Evolutionary conservation across 306 rosid species (phyloP).

Genomic region (Prunus mongolica): DNA sequence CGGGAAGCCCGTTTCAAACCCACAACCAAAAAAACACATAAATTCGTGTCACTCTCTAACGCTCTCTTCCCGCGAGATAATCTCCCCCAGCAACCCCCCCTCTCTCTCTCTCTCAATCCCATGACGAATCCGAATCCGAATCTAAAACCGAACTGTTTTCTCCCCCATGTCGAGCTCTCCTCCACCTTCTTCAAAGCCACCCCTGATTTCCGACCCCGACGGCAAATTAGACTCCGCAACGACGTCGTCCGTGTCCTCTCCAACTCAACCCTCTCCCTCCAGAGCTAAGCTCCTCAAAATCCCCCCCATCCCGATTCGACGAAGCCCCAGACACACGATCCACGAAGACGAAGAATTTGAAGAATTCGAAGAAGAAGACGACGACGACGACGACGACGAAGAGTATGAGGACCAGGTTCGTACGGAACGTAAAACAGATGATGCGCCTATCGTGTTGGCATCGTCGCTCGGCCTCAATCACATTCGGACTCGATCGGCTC

Average conservation of each 20-base stretch:
- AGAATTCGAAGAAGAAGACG: slow-evolving; percentile 1
- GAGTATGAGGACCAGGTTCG: background rate
- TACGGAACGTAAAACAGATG: background rate
- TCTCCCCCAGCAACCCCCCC: slow-evolving; percentile 5
- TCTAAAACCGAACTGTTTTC: slow-evolving; percentile 27
- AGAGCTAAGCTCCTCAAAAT: slow-evolving; percentile 55
- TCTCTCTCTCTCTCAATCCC: slow-evolving; percentile 30
- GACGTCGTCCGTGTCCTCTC: slow-evolving; percentile 1
- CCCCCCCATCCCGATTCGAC: slow-evolving; percentile 53
- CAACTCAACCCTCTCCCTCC: slow-evolving; percentile 16
- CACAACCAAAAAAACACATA: background rate
- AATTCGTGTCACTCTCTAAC: slow-evolving; percentile 13
- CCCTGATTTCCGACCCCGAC: slow-evolving; percentile 11
- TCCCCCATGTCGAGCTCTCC: slow-evolving; percentile 39
- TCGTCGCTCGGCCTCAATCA: slow-evolving; percentile 71
- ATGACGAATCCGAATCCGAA: slow-evolving; percentile 47
- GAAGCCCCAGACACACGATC: slow-evolving; percentile 5
- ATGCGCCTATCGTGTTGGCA: slow-evolving; percentile 44
- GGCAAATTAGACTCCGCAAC: background rate
- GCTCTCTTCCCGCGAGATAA: slow-evolving; percentile 41
- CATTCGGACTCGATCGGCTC: slow-evolving; percentile 70
- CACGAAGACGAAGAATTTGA: slow-evolving; percentile 13
- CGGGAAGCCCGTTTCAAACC: slow-evolving; percentile 24
- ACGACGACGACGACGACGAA: slow-evolving; percentile 8
- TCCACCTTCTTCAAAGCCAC: slow-evolving; percentile 20